These are phyloP conservation scores for Melocanna baccifera DNA, from an alignment of 176 grass and related monocot species.

Conservation along the genomic window DNA sequence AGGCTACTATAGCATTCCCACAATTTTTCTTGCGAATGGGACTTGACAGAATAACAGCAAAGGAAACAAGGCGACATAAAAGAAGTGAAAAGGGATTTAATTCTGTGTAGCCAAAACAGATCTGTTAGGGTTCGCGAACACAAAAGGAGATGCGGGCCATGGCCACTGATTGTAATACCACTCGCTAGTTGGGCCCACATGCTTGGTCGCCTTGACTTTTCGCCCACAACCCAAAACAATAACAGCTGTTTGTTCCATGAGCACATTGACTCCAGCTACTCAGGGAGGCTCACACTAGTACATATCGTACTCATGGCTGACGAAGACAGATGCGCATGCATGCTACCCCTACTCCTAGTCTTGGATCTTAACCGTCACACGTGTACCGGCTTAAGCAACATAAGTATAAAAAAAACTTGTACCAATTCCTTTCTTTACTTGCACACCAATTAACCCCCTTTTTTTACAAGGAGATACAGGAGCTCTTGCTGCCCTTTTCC, in stretches of 20 bases:
- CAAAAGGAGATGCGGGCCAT: background rate
- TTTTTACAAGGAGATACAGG: background rate
- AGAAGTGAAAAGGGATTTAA: too few relatives aligned
- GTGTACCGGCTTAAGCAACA: slow-evolving; percentile 24
- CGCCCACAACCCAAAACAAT: slow-evolving; percentile 4
- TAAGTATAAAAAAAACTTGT: background rate
- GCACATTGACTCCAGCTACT: slow-evolving; percentile 20
- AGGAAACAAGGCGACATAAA: too few relatives aligned
- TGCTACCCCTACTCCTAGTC: background rate
- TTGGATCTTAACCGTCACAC: slow-evolving; percentile 11
- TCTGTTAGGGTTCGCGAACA: too few relatives aligned
- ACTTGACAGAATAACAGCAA: too few relatives aligned
- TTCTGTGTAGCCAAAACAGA: too few relatives aligned
- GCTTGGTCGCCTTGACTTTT: slow-evolving; percentile 5
- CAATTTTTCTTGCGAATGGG: too few relatives aligned
- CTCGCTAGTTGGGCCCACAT: background rate
- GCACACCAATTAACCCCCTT: background rate
- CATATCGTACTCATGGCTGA: slow-evolving; percentile 12
- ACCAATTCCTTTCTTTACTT: slow-evolving; percentile 6
- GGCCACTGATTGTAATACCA: background rate
- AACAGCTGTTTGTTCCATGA: slow-evolving; percentile 13
- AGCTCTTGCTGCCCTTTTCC: background rate
- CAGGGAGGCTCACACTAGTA: background rate
- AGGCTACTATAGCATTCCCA: too few relatives aligned
- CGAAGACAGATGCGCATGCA: background rate